Conservation (phyloP, 179 eudicot genomes). For the Sideroxylon spinosum region DNA sequence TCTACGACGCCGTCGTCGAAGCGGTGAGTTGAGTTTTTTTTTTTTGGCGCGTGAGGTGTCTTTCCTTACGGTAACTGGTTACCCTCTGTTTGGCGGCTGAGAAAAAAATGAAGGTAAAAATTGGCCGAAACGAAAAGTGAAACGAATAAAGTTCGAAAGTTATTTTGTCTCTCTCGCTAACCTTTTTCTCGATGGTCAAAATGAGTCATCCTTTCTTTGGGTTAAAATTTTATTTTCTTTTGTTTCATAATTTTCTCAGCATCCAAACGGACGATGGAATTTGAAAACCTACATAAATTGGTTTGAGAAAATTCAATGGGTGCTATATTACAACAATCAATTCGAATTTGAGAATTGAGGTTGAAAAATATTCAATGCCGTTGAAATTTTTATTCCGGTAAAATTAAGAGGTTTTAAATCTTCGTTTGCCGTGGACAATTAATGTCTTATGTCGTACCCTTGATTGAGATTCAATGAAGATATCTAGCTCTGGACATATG, state of each 20-base stretch:
- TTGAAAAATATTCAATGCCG: too few relatives aligned
- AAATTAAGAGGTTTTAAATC: not conserved
- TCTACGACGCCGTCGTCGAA: conserved; percentile 59
- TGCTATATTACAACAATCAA: too few relatives aligned
- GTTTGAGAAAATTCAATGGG: too few relatives aligned
- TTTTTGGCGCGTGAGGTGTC: not conserved
- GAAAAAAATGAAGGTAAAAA: not conserved
- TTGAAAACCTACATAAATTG: too few relatives aligned
- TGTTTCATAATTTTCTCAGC: too few relatives aligned
- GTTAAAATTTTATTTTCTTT: too few relatives aligned
- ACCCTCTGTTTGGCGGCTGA: conserved; percentile 2
- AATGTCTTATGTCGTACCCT: not conserved
- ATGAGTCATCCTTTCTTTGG: too few relatives aligned
- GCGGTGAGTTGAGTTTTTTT: conserved; percentile 35
- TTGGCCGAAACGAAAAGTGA: not conserved
- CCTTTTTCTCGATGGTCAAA: not conserved
- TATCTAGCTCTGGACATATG: not conserved
- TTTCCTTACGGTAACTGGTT: not conserved
- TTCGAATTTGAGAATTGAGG: too few relatives aligned
- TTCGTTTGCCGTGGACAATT: not conserved
- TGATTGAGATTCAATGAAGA: not conserved
- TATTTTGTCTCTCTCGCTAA: not conserved
- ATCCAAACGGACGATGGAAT: too few relatives aligned
- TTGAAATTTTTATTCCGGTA: too few relatives aligned
- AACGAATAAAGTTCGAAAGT: not conserved